Percentiles rank a stretch among this genome's conserved stretches.
These are phyloP conservation scores for Toxoplasma gondii DNA, from an alignment of 169 alveolate genomes.

Conservation along the genomic window DNA sequence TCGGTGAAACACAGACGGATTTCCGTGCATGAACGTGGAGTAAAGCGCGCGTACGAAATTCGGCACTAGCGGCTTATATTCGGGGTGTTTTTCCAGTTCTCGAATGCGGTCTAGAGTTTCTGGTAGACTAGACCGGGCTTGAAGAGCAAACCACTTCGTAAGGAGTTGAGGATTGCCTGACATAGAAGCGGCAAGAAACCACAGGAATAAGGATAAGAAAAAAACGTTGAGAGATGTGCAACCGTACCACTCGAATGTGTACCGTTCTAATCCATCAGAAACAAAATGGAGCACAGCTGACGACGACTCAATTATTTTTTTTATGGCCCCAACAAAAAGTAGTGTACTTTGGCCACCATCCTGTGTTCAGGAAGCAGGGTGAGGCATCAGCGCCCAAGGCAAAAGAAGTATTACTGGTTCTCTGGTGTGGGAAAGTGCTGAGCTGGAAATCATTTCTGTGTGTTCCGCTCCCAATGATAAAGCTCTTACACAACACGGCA, in stretches of 20 bases:
- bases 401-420: not conserved
- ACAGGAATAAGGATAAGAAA: too few species aligned
- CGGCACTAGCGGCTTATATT: slow-evolving; percentile 37
- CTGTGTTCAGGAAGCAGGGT: not conserved
- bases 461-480: not conserved
- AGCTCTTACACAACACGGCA: too few species aligned
- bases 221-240: too few species aligned
- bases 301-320: too few species aligned
- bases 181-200: not conserved
- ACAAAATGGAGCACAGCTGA: too few species aligned
- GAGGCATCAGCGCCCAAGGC: not conserved
- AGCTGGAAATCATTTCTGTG: not conserved
- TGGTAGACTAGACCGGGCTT: slow-evolving; percentile 59
- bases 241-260: too few species aligned
- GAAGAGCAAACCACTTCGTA: slow-evolving; percentile 60
- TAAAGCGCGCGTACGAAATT: slow-evolving; percentile 14
- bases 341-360: not conserved
- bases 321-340: too few species aligned
- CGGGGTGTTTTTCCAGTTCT: slow-evolving; percentile 58
- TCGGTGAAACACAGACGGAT: slow-evolving; percentile 31
- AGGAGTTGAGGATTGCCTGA: slow-evolving; percentile 10
- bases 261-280: too few species aligned
- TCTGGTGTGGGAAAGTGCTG: not conserved
- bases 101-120: slow-evolving; percentile 53
- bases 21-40: not conserved